Conservation (phyloP, 1,139 yeast genomes). For the Kodamaea plutei region DNA sequence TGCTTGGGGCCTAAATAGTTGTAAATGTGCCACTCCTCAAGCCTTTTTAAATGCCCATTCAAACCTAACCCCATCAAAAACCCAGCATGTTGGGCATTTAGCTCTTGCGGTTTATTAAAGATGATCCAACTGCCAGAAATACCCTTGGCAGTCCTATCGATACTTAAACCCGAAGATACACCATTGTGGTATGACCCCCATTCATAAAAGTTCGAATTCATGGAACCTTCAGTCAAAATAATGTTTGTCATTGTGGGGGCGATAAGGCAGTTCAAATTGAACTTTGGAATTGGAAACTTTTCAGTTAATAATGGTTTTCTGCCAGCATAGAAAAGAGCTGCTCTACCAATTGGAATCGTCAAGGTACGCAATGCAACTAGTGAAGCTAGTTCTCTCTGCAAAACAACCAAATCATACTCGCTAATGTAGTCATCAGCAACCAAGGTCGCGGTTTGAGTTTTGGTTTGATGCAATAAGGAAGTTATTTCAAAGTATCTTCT, state of each 20-base stretch:
- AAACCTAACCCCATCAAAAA: constrained; percentile 88
- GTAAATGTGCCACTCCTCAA: constrained; percentile 97
- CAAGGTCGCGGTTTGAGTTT: constrained; percentile 51
- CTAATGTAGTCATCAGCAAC: constrained; percentile 24
- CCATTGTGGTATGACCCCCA: constrained; percentile 97
- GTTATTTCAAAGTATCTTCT: constrained; percentile 78
- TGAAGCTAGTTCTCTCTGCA: constrained; percentile 63
- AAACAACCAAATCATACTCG: constrained; percentile 55
- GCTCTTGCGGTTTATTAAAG: constrained; percentile 69
- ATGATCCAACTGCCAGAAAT: constrained; percentile 91
- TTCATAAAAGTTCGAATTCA: constrained; percentile 49
- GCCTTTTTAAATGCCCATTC: constrained; percentile 75
- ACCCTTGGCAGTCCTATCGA: constrained; percentile 64
- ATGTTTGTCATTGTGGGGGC: constrained; percentile 67
- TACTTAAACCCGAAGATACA: constrained; percentile 78
- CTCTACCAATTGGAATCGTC: constrained; percentile 76
- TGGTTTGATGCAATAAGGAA: constrained; percentile 64
- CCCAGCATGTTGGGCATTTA: constrained; percentile 89
- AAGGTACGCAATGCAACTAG: constrained; percentile 69
- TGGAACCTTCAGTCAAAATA: constrained; percentile 50
- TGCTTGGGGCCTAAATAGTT: constrained; percentile 91
- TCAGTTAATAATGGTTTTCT: constrained; percentile 81
- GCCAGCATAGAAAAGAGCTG: constrained; percentile 65
- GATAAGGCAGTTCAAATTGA: constrained; percentile 66
- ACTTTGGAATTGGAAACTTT: constrained; percentile 71